Evolutionary conservation across 2,329 filamentous ascomycete genomes (phyloP), one percentile per base, ranked within the genome.

Genomic region (Amauroascus niger): DNA sequence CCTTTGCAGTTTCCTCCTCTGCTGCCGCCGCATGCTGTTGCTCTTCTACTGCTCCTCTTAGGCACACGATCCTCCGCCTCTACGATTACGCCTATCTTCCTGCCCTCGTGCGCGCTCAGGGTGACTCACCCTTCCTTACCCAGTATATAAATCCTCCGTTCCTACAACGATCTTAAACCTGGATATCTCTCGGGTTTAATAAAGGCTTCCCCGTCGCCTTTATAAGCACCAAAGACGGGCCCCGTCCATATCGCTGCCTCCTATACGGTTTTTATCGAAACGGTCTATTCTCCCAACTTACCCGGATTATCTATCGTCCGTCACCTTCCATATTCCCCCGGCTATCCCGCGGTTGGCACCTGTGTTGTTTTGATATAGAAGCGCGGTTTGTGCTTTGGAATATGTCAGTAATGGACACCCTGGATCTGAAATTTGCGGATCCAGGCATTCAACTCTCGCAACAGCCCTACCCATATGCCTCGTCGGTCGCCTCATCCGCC

Each of bases 401-500:
- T 65, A 71, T 71, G 67, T 63, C 69, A 66, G 66, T 65, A 62
- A 69, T 71, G 66, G 70, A 71, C 69, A 65, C 69, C 65, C 66
- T 71, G 65, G 68, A 68, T 67, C 65, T 70, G 64, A 69, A 63
- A 52, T 53, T 63, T 60, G 65, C 66, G 63, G 69, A 71, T 66
- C 65, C 67, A 59, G 60, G 65, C 56, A 58, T 62, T 58, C 63
- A 64, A 60, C 62, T 64, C 69, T 68, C 63, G 58, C 62, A 64
- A 52, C 63, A 66, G 61, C 64, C 66, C 64, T 71, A 76, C 64
- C 79, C 82, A 60, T 90, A 88, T 71, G 80, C 79, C 67, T 79
- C 82, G 56, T 83, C 84, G 40, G 73, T 88, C 75, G 81, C 83
- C 65, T 84, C 84, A 54, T 87, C 86, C 61, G 81, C 85, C 28